A percentile compares a stretch with the other conserved stretches of the same genome.
Evolutionary conservation across 2,329 filamentous ascomycete genomes (phyloP).

Genomic region (Sclerotinia nivalis): DNA sequence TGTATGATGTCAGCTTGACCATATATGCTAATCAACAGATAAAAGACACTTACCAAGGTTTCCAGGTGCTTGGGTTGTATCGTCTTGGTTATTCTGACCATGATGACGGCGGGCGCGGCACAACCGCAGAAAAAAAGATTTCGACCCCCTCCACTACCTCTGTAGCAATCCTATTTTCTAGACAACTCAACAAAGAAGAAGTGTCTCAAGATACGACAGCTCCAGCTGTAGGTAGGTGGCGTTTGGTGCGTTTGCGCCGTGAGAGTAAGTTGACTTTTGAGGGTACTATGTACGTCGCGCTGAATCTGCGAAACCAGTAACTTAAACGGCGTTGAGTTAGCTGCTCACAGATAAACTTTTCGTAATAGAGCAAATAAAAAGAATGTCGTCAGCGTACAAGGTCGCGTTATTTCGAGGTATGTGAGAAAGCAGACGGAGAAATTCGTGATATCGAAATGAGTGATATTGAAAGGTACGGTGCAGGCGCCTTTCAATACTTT

Average conservation of each 20-base stretch:
- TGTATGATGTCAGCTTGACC: constrained; percentile 29
- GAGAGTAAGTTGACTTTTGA: constrained; percentile 12
- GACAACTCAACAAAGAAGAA: constrained; percentile 40
- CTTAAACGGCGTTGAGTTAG: constrained; percentile 7
- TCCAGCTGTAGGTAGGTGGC: constrained; percentile 31
- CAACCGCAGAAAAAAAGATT: constrained; percentile 49
- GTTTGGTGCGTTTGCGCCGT: constrained; percentile 25
- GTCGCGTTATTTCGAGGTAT: constrained; percentile 15
- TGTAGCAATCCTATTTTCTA: constrained; percentile 30
- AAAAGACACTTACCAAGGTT: constrained; percentile 56
- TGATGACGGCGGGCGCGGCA: constrained; percentile 59
- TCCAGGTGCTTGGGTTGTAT: constrained; percentile 68
- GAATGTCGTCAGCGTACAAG: constrained; percentile 19
- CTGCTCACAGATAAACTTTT: constrained; percentile 23
- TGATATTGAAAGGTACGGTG: constrained; percentile 39
- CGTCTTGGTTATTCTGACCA: constrained; percentile 69
- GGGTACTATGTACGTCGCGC: constrained; percentile 25
- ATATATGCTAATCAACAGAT: background rate
- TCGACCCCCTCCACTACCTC: constrained; percentile 55
- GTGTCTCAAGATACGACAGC: constrained; percentile 41
- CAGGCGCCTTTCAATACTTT: constrained; percentile 40
- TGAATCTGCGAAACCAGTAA: constrained; percentile 27
- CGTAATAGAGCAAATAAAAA: background rate
- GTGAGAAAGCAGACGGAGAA: constrained; percentile 23
- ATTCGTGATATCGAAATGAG: constrained; percentile 31